Percentiles rank a stretch among this genome's conserved stretches.
Evolutionary conservation across 164 flowering plant species (phyloP).

Genomic region (Vitis rotundifolia): DNA sequence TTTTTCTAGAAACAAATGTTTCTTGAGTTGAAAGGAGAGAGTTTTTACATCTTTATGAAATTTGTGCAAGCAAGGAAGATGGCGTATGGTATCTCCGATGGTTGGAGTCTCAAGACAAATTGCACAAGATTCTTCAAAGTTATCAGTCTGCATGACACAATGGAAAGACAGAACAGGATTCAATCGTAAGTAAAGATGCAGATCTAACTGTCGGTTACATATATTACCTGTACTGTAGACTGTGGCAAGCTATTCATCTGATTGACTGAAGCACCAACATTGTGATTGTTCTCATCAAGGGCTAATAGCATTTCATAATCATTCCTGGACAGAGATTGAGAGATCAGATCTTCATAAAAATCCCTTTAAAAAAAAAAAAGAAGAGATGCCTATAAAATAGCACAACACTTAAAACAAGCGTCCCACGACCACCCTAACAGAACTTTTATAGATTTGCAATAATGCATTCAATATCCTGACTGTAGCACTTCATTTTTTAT

Average conservation of each 20-base stretch:
- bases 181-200: not conserved
- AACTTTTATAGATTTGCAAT: not conserved
- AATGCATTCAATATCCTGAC: too few relatives aligned
- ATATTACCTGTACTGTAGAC: constrained; percentile 71
- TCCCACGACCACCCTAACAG: not conserved
- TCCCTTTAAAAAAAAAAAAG: not conserved
- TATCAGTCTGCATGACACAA: constrained; percentile 44
- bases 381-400: not conserved
- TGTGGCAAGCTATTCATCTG: constrained; percentile 78
- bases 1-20: not conserved
- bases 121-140: constrained; percentile 74
- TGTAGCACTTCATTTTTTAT: too few relatives aligned
- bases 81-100: constrained; percentile 79
- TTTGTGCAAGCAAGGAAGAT: constrained; percentile 95
- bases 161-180: not conserved
- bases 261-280: constrained; percentile 60
- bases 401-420: not conserved
- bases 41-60: constrained; percentile 87
- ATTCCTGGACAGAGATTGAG: constrained; percentile 44
- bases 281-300: constrained; percentile 80
- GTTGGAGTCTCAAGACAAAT: constrained; percentile 85
- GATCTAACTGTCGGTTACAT: not conserved
- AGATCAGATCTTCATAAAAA: too few relatives aligned
- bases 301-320: constrained; percentile 93
- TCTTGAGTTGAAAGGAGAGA: not conserved